A percentile compares a stretch with the other conserved stretches of the same genome.
phyloP scores from a whole-genome alignment of 2,329 filamentous ascomycete genomes.

The Clonostachys chloroleuca region DNA sequence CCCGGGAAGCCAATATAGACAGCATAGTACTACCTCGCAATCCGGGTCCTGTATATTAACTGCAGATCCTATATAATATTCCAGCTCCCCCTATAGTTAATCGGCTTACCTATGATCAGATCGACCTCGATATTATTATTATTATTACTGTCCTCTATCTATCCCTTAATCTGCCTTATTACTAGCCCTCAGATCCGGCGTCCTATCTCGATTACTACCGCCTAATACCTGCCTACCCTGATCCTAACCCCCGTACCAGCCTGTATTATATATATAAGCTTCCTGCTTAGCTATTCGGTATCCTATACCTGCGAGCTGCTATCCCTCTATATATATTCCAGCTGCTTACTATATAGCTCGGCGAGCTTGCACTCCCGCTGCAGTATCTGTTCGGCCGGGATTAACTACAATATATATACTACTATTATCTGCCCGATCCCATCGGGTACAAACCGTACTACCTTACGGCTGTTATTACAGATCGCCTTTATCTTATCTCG shows the following conservation, averaged over 20 bases:
- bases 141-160: neutral
- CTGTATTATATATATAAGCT: neutral
- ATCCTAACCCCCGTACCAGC: neutral
- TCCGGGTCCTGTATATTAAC: neutral
- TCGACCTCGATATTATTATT: neutral
- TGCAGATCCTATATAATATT: neutral
- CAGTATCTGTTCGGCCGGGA: neutral
- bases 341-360: neutral
- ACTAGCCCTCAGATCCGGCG: neutral
- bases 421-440: neutral
- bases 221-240: neutral
- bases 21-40: neutral
- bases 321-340: constrained; percentile 1
- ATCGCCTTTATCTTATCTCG: constrained; percentile 2
- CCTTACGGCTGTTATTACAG: neutral
- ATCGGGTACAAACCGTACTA: neutral
- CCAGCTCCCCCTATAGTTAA: neutral
- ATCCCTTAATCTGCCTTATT: neutral
- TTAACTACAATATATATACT: constrained; percentile 1
- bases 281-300: neutral
- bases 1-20: neutral
- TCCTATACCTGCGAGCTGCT: constrained; percentile 1
- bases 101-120: neutral
- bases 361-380: neutral
- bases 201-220: constrained; percentile 1